Percentiles rank a stretch among this genome's conserved stretches.
These are phyloP conservation scores for Parastagonospora avenae DNA, from an alignment of 2,329 filamentous ascomycete genomes.

Conservation along the genomic window DNA sequence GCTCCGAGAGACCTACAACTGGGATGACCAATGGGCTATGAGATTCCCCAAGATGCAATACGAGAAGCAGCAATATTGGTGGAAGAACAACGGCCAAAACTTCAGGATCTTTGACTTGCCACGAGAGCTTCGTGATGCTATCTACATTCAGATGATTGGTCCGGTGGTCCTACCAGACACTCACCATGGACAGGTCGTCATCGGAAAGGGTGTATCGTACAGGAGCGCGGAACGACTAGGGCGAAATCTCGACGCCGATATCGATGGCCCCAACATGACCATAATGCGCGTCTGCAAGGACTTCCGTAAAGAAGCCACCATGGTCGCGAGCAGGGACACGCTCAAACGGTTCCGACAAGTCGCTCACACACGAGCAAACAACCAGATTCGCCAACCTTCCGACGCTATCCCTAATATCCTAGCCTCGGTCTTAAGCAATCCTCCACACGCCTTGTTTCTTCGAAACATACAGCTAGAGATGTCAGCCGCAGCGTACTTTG, in stretches of 20 bases:
- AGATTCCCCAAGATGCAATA: conserved; percentile 9
- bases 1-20: conserved; percentile 14
- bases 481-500: conserved; percentile 12
- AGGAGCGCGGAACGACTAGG: not conserved
- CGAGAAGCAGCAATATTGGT: conserved; percentile 21
- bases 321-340: conserved; percentile 2
- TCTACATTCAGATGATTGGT: conserved; percentile 19
- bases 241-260: conserved; percentile 12
- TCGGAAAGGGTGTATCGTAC: conserved; percentile 9
- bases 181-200: not conserved
- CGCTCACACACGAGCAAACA: not conserved
- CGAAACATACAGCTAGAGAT: conserved; percentile 17
- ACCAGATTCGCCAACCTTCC: not conserved
- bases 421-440: too few relatives aligned
- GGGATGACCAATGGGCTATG: conserved; percentile 7
- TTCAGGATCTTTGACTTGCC: conserved; percentile 19
- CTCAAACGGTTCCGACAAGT: conserved; percentile 11
- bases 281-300: conserved; percentile 16
- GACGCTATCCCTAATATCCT: too few relatives aligned
- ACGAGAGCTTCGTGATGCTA: conserved; percentile 11
- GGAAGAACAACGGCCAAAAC: conserved; percentile 11
- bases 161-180: conserved; percentile 12
- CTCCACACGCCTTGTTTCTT: conserved; percentile 4
- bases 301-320: conserved; percentile 4
- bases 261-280: conserved; percentile 9